A percentile compares a stretch with the other conserved stretches of the same genome.
These are phyloP conservation scores for Podospora anserina DNA, from an alignment of 495 filamentous ascomycete genomes.

Conservation along the genomic window DNA sequence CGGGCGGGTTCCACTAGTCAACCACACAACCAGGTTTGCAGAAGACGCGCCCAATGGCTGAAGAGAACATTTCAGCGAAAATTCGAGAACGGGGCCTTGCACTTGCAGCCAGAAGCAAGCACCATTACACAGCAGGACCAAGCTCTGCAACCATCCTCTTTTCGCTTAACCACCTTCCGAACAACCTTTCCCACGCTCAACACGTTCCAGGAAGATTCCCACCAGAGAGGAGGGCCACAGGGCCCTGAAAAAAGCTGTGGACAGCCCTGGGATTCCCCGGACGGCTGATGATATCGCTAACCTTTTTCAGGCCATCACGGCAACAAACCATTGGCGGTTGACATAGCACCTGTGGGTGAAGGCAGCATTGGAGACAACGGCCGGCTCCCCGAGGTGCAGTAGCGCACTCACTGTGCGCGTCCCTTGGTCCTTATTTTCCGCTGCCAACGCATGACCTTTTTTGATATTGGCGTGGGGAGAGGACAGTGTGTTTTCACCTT, in stretches of 20 bases:
- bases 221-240: no score
- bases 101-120: not conserved
- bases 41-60: not conserved
- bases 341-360: slow-evolving; percentile 3
- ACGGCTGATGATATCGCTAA: not conserved
- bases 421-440: slow-evolving; percentile 1
- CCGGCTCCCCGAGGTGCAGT: slow-evolving; percentile 15
- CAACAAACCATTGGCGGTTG: slow-evolving; percentile 5
- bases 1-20: not conserved
- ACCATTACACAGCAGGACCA: slow-evolving; percentile 5
- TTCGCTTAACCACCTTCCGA: not conserved
- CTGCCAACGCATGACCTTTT: not conserved
- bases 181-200: not conserved
- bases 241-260: not conserved
- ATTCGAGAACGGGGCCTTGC: slow-evolving; percentile 2
- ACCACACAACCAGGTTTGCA: not conserved
- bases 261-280: not conserved
- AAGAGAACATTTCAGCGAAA: slow-evolving; percentile 5
- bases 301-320: slow-evolving; percentile 6
- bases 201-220: not conserved
- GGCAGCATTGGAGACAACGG: slow-evolving; percentile 9
- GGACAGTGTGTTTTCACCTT: not conserved
- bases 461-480: not conserved
- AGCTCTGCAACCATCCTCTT: not conserved
- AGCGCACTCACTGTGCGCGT: slow-evolving; percentile 7